Percentiles rank a stretch among this genome's conserved stretches.
Conservation (phyloP, 73 alveolate genomes). For the Paraurostyla sp. region DNA sequence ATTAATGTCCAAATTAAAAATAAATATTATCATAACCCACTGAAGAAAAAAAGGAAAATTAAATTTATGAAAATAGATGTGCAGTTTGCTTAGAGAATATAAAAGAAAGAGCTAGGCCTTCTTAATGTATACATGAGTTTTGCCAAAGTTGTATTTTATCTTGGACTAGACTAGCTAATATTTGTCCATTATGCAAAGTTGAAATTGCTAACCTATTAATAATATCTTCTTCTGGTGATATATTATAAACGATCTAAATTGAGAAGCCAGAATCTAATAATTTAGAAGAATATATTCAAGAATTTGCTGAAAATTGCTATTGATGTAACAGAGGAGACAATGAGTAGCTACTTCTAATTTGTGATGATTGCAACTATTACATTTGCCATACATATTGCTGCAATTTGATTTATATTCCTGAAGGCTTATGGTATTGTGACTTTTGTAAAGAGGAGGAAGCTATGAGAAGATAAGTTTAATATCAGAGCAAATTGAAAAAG, state of each 20-base stretch:
- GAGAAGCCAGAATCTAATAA: neutral
- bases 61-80: slow-evolving; percentile 14
- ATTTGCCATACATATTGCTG: slow-evolving; percentile 69
- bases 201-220: neutral
- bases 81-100: slow-evolving; percentile 51
- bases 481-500: too few species aligned
- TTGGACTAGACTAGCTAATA: slow-evolving; percentile 64
- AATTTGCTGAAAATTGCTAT: slow-evolving; percentile 55
- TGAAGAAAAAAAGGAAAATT: neutral
- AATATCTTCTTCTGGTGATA: neutral
- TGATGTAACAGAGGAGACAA: slow-evolving; percentile 19
- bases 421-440: slow-evolving; percentile 58
- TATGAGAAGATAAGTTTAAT: too few species aligned
- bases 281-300: neutral
- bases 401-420: slow-evolving; percentile 50
- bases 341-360: slow-evolving; percentile 50
- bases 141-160: slow-evolving; percentile 41
- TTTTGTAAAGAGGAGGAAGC: slow-evolving; percentile 20
- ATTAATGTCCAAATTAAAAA: too few species aligned
- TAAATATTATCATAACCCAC: too few species aligned
- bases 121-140: slow-evolving; percentile 49
- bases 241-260: neutral
- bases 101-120: slow-evolving; percentile 28
- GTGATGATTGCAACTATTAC: slow-evolving; percentile 55
- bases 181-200: slow-evolving; percentile 68